phyloP scores from a whole-genome alignment of 1,284 basidiomycete genomes.

The Tilletia horrida region DNA sequence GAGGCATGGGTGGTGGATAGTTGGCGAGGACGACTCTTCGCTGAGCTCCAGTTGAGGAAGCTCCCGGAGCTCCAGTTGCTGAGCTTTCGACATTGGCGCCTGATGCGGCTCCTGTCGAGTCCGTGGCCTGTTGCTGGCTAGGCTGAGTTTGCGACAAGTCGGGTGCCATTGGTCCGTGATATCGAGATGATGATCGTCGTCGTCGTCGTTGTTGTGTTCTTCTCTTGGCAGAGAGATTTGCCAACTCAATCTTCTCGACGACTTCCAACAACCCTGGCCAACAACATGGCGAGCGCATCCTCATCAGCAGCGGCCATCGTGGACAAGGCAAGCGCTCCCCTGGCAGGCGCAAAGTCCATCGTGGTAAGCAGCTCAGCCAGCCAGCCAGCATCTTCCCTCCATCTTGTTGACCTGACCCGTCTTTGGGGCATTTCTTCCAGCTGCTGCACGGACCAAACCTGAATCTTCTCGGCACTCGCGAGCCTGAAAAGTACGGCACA shows the following conservation, averaged over 20 bases:
- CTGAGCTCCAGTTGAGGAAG: neutral
- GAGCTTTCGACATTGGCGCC: neutral
- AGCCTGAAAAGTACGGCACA: constrained; percentile 54
- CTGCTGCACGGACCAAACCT: constrained; percentile 54
- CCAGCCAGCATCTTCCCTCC: neutral
- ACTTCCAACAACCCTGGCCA: neutral
- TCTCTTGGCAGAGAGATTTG: no score
- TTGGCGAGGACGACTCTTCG: neutral
- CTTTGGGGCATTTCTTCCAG: constrained; percentile 19
- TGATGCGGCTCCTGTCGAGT: neutral
- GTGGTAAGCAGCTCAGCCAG: neutral
- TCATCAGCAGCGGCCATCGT: constrained; percentile 14
- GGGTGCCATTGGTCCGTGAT: constrained; percentile 4
- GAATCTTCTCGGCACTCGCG: constrained; percentile 54
- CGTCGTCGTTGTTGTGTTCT: neutral
- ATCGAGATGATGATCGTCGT: neutral
- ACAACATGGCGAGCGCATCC: neutral
- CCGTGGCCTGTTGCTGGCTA: neutral
- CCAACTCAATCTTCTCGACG: no score
- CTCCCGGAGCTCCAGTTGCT: neutral
- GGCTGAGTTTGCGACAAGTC: neutral
- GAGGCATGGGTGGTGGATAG: constrained; percentile 9
- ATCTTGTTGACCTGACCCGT: neutral
- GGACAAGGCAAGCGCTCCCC: neutral
- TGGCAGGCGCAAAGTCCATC: constrained; percentile 14